Evolutionary conservation across 106 monocot species (phyloP), one percentile per base, ranked within the genome.

Genomic region (Acanthochlamys bracteata): DNA sequence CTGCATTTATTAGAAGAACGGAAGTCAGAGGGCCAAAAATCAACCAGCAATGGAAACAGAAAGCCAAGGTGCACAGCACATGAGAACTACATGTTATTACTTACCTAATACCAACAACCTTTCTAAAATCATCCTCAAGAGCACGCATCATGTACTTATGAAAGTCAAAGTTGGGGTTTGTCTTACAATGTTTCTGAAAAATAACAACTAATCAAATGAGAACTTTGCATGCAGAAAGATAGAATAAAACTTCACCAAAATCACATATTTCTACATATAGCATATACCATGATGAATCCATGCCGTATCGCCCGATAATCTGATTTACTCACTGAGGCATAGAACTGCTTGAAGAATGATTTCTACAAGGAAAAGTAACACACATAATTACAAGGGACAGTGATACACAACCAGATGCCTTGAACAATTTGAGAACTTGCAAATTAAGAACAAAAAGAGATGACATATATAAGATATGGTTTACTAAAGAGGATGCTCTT

Each of bases 321-420:
- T 43, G 89, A 74, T 76, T 76, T 70, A 10, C 77, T 84, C 7
- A 95, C 79, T 45, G 95, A 90, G 53, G 78, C 86, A 78, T 84
- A 87, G 63, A 95, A 90, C 67, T 95, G 95, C 60, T 95, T 95
- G 11, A 73, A 60, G 69, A 95, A 95, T 39, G 90, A 87, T 70
- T 82, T 65, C 90, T 95, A 82, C 25, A 88, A 75, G 24, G 74
- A 73, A 57, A 14, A 70, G 43, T 63, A 19, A 21, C 3, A 19
- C 21, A 27, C 7, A 1, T 13, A 61, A 41, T 61, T 61, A 61
- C 33, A 59, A 59, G 21, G 53, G 12, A 21, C 0, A 54, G 53
- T 11, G 20, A 13, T 24, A n/a, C 13, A 21, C n/a, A 15, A 33
- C 14, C 16, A 33, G 2, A 26, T 61, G 19, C 16, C 61, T 13